Conservation (phyloP, 2,329 filamentous ascomycete genomes). For the Sclerotinia borealis region DNA sequence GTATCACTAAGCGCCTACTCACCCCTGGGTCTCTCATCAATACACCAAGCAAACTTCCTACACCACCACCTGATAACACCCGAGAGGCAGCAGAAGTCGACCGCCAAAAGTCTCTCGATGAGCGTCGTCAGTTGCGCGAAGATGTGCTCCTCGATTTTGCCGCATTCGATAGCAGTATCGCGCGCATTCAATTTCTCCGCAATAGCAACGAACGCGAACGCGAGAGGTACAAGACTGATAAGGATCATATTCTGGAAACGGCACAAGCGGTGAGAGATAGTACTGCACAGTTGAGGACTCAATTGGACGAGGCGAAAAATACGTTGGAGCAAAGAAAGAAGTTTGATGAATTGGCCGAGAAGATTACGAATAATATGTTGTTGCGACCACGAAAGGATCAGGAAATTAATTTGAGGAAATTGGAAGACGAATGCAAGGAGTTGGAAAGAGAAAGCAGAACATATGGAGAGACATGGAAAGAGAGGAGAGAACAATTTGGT, state of each 20-base stretch:
- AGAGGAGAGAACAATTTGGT: slow-evolving; percentile 80
- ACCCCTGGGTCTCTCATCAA: slow-evolving; percentile 59
- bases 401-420: slow-evolving; percentile 66
- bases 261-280: slow-evolving; percentile 72
- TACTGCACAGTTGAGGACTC: slow-evolving; percentile 64
- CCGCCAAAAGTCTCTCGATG: slow-evolving; percentile 44
- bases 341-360: slow-evolving; percentile 83
- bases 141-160: slow-evolving; percentile 85
- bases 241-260: slow-evolving; percentile 69
- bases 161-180: slow-evolving; percentile 78
- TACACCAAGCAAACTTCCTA: slow-evolving; percentile 49
- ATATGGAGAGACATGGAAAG: slow-evolving; percentile 77
- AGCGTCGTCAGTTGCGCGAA: slow-evolving; percentile 66
- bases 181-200: slow-evolving; percentile 80
- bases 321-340: slow-evolving; percentile 73
- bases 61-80: slow-evolving; percentile 58
- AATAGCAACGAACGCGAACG: slow-evolving; percentile 79
- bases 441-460: slow-evolving; percentile 77
- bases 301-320: slow-evolving; percentile 69
- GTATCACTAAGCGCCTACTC: slow-evolving; percentile 75
- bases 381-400: slow-evolving; percentile 83
- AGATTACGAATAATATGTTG: slow-evolving; percentile 75
- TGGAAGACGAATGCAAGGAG: slow-evolving; percentile 83
- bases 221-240: slow-evolving; percentile 74
- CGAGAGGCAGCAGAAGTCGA: slow-evolving; percentile 38